Base-by-base conservation (phyloP, 106 monocot species). In the Hemerocallis citrina region DNA sequence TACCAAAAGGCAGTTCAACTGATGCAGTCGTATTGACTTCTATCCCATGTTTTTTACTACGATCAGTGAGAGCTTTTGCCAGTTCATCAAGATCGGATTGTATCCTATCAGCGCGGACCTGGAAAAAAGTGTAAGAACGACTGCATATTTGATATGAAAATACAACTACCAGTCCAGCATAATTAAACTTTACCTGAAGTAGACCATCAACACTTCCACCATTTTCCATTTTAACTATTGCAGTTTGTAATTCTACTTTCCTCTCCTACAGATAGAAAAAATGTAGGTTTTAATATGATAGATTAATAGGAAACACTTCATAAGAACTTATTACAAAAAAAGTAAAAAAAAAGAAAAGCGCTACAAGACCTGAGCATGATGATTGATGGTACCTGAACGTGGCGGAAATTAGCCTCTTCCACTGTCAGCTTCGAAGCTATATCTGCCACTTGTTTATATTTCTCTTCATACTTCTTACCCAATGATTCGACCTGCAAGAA, bases 381-480 rank as follows among this genome's bases (percentile, higher is more conserved):
- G 24, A 46, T 58, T 20, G 45, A 15, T 11, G 54, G 9, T 64
- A 98, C 96, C 86, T 87, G 91, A 71, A 98, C 66, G 66, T 98
- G 84, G 48, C 91, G 91, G 71, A 79, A 84, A 20, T 63, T 71
- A 63, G 84, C 77, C 39, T 98, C 90, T 65, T 98, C 91, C 25
- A 88, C 57, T 6, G 84, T 79, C 61, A 91, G 57, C 62, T 87
- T 91, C 43, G 96, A 98, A 63, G 87, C 85, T 39, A 91, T 41
- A 65, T 98, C 91, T 45, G 79, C 91, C 46, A 81, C 84, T 69
- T 91, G 84, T 77, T 91, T 98, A 72, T 77, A 91, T 35, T 86
- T 98, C 61, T 91, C 96, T 63, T 98, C 91, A 56, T 98, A 98
- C 36, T 88, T 98, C 43, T 80, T 91, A 35, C 70, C 84, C 61